phyloP scores from a whole-genome alignment of 176 grass and related monocot genomes.

The Ensete ventricosum region DNA sequence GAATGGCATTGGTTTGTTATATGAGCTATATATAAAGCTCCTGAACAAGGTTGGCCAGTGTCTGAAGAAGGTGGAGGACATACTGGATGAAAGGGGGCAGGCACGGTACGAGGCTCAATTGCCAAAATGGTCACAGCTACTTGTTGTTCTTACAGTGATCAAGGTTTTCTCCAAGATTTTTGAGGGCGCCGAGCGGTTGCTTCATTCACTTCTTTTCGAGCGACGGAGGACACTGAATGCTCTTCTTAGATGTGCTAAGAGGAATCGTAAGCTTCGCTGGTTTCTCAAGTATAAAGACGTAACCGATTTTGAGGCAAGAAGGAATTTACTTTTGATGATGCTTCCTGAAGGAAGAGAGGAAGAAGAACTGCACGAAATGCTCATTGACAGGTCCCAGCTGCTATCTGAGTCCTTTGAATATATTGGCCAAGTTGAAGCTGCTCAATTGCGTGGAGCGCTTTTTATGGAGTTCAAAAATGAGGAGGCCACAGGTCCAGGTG shows the following conservation, averaged over 20 bases:
- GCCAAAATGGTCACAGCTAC: conserved; percentile 36
- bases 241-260: conserved; percentile 56
- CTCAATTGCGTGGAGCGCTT: conserved; percentile 54
- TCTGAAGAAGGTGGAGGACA: conserved; percentile 57
- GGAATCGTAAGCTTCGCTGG: conserved; percentile 60
- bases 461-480: conserved; percentile 99
- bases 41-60: conserved; percentile 55
- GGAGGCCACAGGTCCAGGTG: conserved; percentile 95
- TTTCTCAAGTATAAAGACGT: conserved; percentile 77
- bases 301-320: conserved; percentile 70
- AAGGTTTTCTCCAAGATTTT: conserved; percentile 67
- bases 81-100: conserved; percentile 31
- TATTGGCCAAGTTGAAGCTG: conserved; percentile 41
- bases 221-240: conserved; percentile 45
- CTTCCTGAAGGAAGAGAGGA: conserved; percentile 76
- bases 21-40: conserved; percentile 22
- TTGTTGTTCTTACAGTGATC: conserved; percentile 53
- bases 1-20: not conserved
- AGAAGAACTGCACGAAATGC: conserved; percentile 90
- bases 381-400: conserved; percentile 71
- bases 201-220: conserved; percentile 48
- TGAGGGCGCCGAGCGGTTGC: conserved; percentile 54
- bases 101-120: conserved; percentile 39
- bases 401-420: conserved; percentile 85
- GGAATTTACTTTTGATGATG: conserved; percentile 88